A percentile compares a stretch with the other conserved stretches of the same genome.
phyloP scores from a whole-genome alignment of 805 yeast species.

The Tetrapisispora phaffii region DNA sequence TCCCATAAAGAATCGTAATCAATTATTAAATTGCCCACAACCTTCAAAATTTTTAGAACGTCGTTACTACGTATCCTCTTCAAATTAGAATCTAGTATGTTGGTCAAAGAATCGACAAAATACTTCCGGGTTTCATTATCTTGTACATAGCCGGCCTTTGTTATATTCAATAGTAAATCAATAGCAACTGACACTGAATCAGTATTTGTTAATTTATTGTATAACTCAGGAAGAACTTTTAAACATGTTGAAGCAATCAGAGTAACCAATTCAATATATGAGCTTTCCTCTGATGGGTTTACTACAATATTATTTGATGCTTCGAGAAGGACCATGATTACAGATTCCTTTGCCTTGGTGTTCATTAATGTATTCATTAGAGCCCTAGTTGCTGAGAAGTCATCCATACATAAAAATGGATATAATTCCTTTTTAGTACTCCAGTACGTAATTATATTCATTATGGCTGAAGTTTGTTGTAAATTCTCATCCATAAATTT shows the following conservation, averaged over 20 bases:
- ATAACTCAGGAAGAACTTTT: slow-evolving; percentile 39
- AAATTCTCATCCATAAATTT: slow-evolving; percentile 67
- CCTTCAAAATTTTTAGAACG: slow-evolving; percentile 46
- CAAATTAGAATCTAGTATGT: slow-evolving; percentile 50
- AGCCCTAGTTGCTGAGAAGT: slow-evolving; percentile 44
- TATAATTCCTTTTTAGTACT: slow-evolving; percentile 37
- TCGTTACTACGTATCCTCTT: slow-evolving; percentile 42
- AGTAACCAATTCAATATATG: slow-evolving; percentile 42
- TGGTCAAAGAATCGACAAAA: slow-evolving; percentile 47
- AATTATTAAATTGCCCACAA: slow-evolving; percentile 46
- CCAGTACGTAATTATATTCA: slow-evolving; percentile 58
- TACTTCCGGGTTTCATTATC: slow-evolving; percentile 43
- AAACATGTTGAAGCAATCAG: slow-evolving; percentile 50
- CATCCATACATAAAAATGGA: slow-evolving; percentile 46
- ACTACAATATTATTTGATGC: slow-evolving; percentile 42
- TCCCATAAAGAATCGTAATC: slow-evolving; percentile 44
- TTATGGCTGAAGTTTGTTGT: slow-evolving; percentile 71
- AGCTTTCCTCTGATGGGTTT: slow-evolving; percentile 33
- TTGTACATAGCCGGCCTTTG: slow-evolving; percentile 48
- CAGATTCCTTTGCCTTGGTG: slow-evolving; percentile 56
- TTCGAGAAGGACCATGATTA: slow-evolving; percentile 43
- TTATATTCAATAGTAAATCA: slow-evolving; percentile 40
- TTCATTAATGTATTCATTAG: slow-evolving; percentile 46
- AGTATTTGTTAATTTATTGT: slow-evolving; percentile 31
- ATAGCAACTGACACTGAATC: slow-evolving; percentile 46